Base-by-base conservation (phyloP, 345 rosid genomes). In the Arabidopsis arenosa region DNA sequence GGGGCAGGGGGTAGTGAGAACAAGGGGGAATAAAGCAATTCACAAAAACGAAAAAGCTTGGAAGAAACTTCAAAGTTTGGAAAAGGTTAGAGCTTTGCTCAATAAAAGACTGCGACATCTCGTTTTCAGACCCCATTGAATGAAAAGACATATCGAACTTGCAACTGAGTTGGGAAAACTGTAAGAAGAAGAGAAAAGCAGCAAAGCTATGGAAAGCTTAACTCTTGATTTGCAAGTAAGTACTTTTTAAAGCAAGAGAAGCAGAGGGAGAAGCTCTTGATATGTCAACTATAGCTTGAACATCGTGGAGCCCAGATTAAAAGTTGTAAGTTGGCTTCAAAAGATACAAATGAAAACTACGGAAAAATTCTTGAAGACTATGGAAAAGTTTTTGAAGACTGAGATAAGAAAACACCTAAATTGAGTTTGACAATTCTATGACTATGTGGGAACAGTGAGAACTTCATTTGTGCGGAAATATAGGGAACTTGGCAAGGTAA, bases 141-240 rank as follows among this genome's bases (percentile, higher is more conserved):
- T n/a, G 96, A 87, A 86, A 89, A 85, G 76, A 1, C 26, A 23
- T 23, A 80, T 71, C 69, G 84, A 84, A 59, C 90, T 85, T 18
- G 81, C 85, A 21, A 83, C 74, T 62, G 90, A 91, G 33, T 74
- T 89, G 26, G 83, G 88, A 87, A 63, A 86, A 71, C 58, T 80
- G 83, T 15, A 81, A 80, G 79, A 86, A 84, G 91, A 28, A 28
- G 4, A 28, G 3, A 28, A 82, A 84, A 86, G 86, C 87, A 88
- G 89, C 78, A 87, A 88, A 83, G 96, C 93, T 55, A 86, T 85
- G 89, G 93, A 88, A 77, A 88, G 90, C 63, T 87, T 93, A 68
- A 89, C 88, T 72, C 84, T 88, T 48, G 91, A 91, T 56, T 82
- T 88, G 63, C 91, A 88, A 59, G 92, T 88, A 84, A 47, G 93